Base-by-base conservation (phyloP, 2,329 filamentous ascomycete genomes). In the Aureobasidium sp. region DNA sequence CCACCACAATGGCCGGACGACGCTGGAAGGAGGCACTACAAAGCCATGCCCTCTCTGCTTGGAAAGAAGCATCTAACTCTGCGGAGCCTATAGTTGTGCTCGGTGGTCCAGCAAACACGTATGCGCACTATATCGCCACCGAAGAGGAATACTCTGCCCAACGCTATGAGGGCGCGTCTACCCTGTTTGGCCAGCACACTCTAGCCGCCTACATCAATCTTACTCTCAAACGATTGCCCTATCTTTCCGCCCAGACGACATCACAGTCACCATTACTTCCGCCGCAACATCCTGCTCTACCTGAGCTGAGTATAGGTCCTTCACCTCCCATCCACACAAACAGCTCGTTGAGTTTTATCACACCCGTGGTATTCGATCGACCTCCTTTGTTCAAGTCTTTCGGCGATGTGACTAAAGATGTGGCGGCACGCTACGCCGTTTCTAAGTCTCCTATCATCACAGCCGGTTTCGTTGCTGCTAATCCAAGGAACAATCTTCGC, bases 121-220 rank as follows among this genome's bases (percentile, higher is more conserved):
- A 97, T 73, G 86, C 90, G 3, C 89, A 93, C 74, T 93, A 93
- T 73, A 85, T 91, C 62, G 75, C 86, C 1, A 93, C 91, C 0
- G 82, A 85, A 32, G 89, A 95, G 72, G 89, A 96, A 73, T 95
- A 94, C 72, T 76, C 77, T 13, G 79, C 94, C 49, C 93, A 97
- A 76, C 87, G 93, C 10, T 97, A 97, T 75, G 93, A 97, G 76
- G 93, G 92, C n/a, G 93, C 90, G 0, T 93, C 89, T 7, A 97
- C 93, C 0, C 83, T 97, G 2, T 94, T 89, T 72, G 93, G 93
- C 0, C 88, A 83, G 2, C 85, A 91, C 73, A 90, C 91, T 0
- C 81, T 97, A 13, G 84, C 88, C 39, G 93, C 91, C 0, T 94
- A 94, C 76, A 89, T 97, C 76, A 92, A 95, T 73, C 79, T 93